A percentile compares a stretch with the other conserved stretches of the same genome.
phyloP scores from a whole-genome alignment of 345 rosid genomes.

The Punica granatum region DNA sequence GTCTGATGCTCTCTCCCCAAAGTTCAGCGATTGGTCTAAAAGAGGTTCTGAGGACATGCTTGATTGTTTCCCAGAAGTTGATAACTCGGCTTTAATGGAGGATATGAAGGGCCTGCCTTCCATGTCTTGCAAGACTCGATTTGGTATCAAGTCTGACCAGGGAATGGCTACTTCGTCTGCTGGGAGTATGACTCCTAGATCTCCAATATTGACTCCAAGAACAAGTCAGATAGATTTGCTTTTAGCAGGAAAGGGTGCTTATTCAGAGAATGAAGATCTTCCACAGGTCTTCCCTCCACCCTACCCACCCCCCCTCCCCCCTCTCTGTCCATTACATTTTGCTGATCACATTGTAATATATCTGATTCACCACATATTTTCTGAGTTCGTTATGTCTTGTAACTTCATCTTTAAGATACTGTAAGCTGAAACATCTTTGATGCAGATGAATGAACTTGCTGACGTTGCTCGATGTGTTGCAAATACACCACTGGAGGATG shows the following conservation, averaged over 20 bases:
- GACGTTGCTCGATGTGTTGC: slow-evolving; percentile 96
- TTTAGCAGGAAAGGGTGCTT: slow-evolving; percentile 76
- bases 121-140: slow-evolving; percentile 94
- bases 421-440: slow-evolving; percentile 18
- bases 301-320: too few relatives aligned
- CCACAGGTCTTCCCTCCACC: slow-evolving; percentile 74
- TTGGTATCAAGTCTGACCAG: slow-evolving; percentile 93
- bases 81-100: slow-evolving; percentile 70
- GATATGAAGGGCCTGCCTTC: slow-evolving; percentile 88
- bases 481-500: slow-evolving; percentile 71
- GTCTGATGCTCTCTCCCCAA: slow-evolving; percentile 82
- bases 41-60: slow-evolving; percentile 99
- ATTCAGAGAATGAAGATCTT: slow-evolving; percentile 73
- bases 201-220: slow-evolving; percentile 90
- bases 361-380: not conserved
- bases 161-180: slow-evolving; percentile 98
- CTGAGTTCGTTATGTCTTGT: not conserved
- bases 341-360: not conserved
- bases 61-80: slow-evolving; percentile 87
- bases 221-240: slow-evolving; percentile 82
- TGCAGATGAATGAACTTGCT: slow-evolving; percentile 95
- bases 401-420: slow-evolving; percentile 1
- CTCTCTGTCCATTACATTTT: not conserved
- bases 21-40: slow-evolving; percentile 91
- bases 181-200: slow-evolving; percentile 98